Evolutionary conservation across 768 basidiomycete genomes (phyloP), one percentile per base, ranked within the genome.

Genomic region (Panellus pusillus): DNA sequence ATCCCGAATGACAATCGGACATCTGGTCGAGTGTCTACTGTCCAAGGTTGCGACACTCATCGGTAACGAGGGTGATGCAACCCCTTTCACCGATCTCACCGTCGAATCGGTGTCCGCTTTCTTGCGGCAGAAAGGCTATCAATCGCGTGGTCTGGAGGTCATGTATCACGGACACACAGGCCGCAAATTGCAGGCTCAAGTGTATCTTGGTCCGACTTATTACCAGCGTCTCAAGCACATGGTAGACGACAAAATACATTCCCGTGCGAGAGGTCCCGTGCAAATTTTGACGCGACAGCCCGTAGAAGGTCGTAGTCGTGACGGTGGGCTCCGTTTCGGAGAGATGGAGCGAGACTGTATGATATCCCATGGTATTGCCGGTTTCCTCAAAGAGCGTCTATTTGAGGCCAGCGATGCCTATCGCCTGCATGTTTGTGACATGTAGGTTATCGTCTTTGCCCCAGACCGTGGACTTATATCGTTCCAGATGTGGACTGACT

Each of bases 281-380:
- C 97, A 99, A 70, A 99, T 98, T 64, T 72, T 99, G 64, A 99
- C 96, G 29, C 76, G 97, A 44, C 97, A 99, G 66, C 97, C 97
- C 12, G 97, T 99, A 14, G 97, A 99, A 68, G 97, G 97, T 81
- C 83, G 97, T 72, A 93, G 91, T 82, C 83, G 97, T 74, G 97
- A 98, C 66, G 97, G 97, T 78, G 97, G 97, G 71, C 74, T 99
- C 59, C 93, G 97, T 65, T 99, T 99, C 79, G 97, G 97, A 79
- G 97, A 99, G 81, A 99, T 99, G 97, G 97, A 99, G 68, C 91
- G 93, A 70, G 96, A 98, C 82, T 98, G 97, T 70, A 99, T 99
- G 97, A 96, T 99, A 57, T 97, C 97, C 19, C 97, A 99, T 75
- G 97, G 97, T 68, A 94, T 98, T 60, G 96, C 97, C 42, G 93